Evolutionary conservation across 192 early-diverging fungal species (phyloP).

Genomic region (Umbelopsis ramanniana): DNA sequence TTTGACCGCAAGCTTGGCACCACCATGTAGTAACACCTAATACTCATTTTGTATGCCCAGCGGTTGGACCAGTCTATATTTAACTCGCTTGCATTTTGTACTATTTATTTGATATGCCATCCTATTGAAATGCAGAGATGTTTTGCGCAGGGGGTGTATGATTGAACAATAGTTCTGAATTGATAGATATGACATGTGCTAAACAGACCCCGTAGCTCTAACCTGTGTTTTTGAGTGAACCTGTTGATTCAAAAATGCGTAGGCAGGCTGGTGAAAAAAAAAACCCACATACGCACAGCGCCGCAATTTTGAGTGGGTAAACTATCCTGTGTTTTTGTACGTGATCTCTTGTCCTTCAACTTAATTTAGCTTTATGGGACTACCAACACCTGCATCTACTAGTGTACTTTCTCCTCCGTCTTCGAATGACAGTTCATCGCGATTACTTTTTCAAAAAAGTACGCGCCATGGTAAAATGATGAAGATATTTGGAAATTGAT

Average conservation of each 20-base stretch:
- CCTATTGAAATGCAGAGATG: no score
- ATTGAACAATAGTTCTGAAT: no score
- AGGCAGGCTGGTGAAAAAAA: no score
- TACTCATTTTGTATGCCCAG: no score
- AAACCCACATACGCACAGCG: background rate
- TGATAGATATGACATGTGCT: no score
- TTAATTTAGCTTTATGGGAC: slow-evolving; percentile 17
- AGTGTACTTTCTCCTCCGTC: background rate
- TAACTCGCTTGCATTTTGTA: no score
- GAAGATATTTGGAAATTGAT: background rate
- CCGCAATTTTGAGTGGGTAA: slow-evolving; percentile 2
- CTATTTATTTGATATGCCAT: no score
- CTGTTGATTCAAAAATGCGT: no score
- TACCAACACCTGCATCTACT: background rate
- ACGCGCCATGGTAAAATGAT: background rate
- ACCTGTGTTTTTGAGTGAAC: no score
- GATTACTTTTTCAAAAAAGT: background rate
- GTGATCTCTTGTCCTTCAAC: background rate
- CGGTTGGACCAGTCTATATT: no score
- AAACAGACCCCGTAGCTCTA: no score
- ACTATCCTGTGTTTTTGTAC: background rate
- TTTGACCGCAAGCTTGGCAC: background rate
- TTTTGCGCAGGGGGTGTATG: no score
- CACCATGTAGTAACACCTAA: background rate
- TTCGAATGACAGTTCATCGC: background rate